These are phyloP conservation scores for Phialemoniopsis sp. DNA, from an alignment of 2,329 filamentous ascomycete species.

Conservation along the genomic window DNA sequence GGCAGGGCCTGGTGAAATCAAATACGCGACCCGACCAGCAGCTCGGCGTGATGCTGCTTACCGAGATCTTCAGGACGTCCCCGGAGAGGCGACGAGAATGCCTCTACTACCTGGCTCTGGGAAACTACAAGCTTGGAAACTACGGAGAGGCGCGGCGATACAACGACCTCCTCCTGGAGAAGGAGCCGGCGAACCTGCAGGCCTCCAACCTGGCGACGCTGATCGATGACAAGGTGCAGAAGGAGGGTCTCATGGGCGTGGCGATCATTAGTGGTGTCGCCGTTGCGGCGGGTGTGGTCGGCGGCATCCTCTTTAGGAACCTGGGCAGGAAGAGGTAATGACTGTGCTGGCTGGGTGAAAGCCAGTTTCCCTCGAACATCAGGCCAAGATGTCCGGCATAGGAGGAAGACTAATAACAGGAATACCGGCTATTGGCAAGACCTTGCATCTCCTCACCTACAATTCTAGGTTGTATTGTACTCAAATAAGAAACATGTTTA, in stretches of 20 bases:
- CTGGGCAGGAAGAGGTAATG: slow-evolving; percentile 55
- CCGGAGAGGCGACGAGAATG: slow-evolving; percentile 95
- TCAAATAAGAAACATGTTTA: not conserved
- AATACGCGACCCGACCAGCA: slow-evolving; percentile 81
- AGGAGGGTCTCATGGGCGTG: slow-evolving; percentile 88
- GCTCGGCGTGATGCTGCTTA: slow-evolving; percentile 86
- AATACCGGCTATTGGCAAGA: too few relatives aligned
- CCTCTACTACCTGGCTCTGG: slow-evolving; percentile 94
- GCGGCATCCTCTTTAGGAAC: slow-evolving; percentile 79
- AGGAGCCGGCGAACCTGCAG: slow-evolving; percentile 89
- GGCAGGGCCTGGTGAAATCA: slow-evolving; percentile 93
- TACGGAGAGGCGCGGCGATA: slow-evolving; percentile 92
- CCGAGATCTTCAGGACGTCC: slow-evolving; percentile 92
- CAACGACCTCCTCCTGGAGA: slow-evolving; percentile 87
- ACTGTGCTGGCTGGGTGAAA: too few relatives aligned
- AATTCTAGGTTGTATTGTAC: too few relatives aligned
- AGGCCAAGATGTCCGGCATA: too few relatives aligned
- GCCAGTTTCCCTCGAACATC: too few relatives aligned
- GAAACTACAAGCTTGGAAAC: slow-evolving; percentile 98
- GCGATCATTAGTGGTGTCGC: slow-evolving; percentile 93
- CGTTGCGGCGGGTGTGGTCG: slow-evolving; percentile 88
- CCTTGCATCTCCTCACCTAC: too few relatives aligned
- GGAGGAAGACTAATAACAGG: too few relatives aligned
- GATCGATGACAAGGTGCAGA: slow-evolving; percentile 95
- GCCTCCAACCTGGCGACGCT: slow-evolving; percentile 79